A percentile compares a stretch with the other conserved stretches of the same genome.
phyloP scores from a whole-genome alignment of 352 stramenopile species.

The Albugo candida region DNA sequence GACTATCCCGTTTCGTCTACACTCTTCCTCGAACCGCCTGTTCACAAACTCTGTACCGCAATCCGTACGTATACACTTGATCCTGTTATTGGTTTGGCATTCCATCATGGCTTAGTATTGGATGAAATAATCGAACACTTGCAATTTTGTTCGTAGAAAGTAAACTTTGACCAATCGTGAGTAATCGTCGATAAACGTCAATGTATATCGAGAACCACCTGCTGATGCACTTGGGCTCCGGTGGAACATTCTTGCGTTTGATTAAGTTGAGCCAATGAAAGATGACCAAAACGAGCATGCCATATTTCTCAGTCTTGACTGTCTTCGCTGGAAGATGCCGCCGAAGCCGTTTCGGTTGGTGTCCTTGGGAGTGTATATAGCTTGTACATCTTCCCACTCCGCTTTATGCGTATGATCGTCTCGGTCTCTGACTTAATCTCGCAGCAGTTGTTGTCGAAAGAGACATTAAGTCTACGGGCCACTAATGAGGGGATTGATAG shows the following conservation, averaged over 20 bases:
- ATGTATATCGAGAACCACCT: neutral
- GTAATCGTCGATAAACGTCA: constrained; percentile 9
- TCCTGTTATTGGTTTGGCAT: neutral
- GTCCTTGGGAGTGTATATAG: neutral
- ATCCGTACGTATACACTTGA: too few species aligned
- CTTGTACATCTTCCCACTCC: neutral
- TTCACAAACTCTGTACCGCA: too few species aligned
- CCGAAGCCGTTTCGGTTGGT: neutral
- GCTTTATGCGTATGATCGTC: neutral
- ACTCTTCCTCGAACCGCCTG: too few species aligned
- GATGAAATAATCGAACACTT: constrained; percentile 5
- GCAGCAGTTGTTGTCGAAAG: neutral
- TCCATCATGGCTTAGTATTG: constrained; percentile 3
- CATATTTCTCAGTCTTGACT: neutral
- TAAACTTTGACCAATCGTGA: constrained; percentile 1
- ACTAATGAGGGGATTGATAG: neutral
- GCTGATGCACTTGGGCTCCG: neutral
- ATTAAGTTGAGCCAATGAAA: neutral
- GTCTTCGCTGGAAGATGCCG: neutral
- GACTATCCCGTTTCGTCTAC: too few species aligned
- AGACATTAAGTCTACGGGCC: neutral
- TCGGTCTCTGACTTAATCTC: neutral
- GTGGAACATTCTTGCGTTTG: neutral
- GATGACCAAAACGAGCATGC: constrained; percentile 6
- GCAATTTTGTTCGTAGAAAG: constrained; percentile 3